phyloP scores from a whole-genome alignment of 331 rosid genomes.

The Malus hybrid region DNA sequence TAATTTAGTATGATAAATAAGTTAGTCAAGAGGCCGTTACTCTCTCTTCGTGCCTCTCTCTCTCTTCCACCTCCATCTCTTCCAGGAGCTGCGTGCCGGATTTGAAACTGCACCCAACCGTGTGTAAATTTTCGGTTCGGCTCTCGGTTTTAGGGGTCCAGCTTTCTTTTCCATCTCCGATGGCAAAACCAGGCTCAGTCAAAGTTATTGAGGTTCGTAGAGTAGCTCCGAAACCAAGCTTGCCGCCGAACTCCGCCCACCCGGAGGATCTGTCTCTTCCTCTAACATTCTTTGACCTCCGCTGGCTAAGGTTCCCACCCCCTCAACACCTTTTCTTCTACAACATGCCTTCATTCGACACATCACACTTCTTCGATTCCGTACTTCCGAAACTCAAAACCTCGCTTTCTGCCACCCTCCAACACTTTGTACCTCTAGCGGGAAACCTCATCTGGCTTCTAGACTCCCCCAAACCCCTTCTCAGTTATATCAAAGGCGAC shows the following conservation, averaged over 20 bases:
- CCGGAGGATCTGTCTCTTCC: slow-evolving; percentile 2
- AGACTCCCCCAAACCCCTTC: slow-evolving; percentile 25
- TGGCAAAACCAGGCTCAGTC: neutral
- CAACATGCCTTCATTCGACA: neutral
- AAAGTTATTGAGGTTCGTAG: neutral
- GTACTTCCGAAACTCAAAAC: slow-evolving; percentile 32
- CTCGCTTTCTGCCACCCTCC: slow-evolving; percentile 45
- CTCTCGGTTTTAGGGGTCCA: too few relatives aligned
- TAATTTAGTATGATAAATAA: too few relatives aligned
- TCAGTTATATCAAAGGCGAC: slow-evolving; percentile 29
- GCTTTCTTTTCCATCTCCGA: neutral
- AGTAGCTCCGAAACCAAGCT: neutral
- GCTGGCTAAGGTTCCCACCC: slow-evolving; percentile 27
- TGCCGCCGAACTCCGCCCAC: neutral
- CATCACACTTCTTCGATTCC: neutral
- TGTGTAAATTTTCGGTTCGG: too few relatives aligned
- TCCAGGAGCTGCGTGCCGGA: too few relatives aligned
- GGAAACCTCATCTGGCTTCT: slow-evolving; percentile 43
- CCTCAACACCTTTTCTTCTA: slow-evolving; percentile 18
- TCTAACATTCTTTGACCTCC: slow-evolving; percentile 25
- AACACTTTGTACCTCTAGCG: slow-evolving; percentile 42
- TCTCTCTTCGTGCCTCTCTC: too few relatives aligned
- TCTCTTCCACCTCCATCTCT: too few relatives aligned
- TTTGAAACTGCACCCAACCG: too few relatives aligned
- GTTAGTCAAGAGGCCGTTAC: too few relatives aligned